Evolutionary conservation across 148 eudicot genomes (phyloP).

Genomic region (Oxyria digyna): DNA sequence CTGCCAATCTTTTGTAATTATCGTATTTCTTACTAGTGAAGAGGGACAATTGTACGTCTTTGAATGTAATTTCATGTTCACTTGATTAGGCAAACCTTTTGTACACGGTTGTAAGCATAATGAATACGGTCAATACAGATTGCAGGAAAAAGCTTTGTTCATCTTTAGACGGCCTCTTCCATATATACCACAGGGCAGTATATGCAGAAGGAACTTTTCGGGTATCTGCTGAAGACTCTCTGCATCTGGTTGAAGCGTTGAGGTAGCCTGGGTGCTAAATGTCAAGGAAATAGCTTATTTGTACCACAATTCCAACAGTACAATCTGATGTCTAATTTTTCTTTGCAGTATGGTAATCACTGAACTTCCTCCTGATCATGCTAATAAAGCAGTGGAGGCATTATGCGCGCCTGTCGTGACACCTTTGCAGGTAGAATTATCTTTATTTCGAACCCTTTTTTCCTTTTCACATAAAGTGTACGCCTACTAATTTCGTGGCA

Average conservation of each 20-base stretch:
- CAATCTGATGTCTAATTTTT: conserved; percentile 18
- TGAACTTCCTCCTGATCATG: conserved; percentile 95
- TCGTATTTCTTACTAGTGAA: background rate
- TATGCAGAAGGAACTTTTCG: conserved; percentile 72
- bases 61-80: background rate
- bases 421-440: conserved; percentile 66
- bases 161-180: conserved; percentile 87
- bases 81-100: background rate
- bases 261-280: conserved; percentile 35
- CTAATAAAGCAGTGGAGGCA: conserved; percentile 87
- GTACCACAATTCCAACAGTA: background rate
- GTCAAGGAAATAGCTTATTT: background rate
- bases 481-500: background rate
- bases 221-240: conserved; percentile 90
- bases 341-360: conserved; percentile 80
- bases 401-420: conserved; percentile 83
- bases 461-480: background rate
- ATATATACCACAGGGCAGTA: conserved; percentile 83
- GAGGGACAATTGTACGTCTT: background rate
- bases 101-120: background rate
- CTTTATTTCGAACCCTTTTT: background rate
- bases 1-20: background rate
- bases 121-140: conserved; percentile 34
- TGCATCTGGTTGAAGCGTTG: conserved; percentile 91
- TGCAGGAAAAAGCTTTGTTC: conserved; percentile 90